phyloP scores from a whole-genome alignment of 805 yeast species.

The Soucietia sequanensis region DNA sequence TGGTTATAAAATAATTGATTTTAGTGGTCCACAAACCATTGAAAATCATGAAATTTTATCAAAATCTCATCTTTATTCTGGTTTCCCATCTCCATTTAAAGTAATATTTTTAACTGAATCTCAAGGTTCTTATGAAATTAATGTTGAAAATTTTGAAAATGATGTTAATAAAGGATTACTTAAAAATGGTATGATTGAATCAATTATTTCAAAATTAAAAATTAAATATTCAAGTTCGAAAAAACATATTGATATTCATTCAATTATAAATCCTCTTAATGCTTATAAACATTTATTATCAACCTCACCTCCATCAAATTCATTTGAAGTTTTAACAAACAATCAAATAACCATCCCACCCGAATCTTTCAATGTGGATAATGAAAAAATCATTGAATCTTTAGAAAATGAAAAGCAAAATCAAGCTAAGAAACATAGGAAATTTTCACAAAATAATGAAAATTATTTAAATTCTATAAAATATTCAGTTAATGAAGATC shows the following conservation, averaged over 20 bases:
- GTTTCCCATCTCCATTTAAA: conserved; percentile 27
- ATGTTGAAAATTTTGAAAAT: conserved; percentile 14
- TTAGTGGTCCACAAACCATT: conserved; percentile 22
- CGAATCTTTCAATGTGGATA: conserved; percentile 23
- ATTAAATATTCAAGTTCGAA: conserved; percentile 1
- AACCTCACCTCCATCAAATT: conserved; percentile 7
- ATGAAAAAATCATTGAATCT: conserved; percentile 11
- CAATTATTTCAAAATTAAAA: neutral
- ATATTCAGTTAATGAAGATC: conserved; percentile 10
- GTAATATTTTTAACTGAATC: conserved; percentile 27
- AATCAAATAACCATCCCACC: conserved; percentile 14
- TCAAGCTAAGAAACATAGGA: conserved; percentile 3
- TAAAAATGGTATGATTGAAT: conserved; percentile 20
- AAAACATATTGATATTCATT: too few relatives aligned
- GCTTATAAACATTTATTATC: conserved; percentile 14
- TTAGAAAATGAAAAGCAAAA: conserved; percentile 10
- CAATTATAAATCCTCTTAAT: conserved; percentile 8
- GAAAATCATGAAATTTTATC: conserved; percentile 26
- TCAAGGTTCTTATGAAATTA: conserved; percentile 19
- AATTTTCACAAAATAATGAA: conserved; percentile 9
- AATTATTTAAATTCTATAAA: conserved; percentile 16
- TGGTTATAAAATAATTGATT: conserved; percentile 19
- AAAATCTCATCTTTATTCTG: conserved; percentile 25
- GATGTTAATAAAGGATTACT: conserved; percentile 17
- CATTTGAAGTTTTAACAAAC: conserved; percentile 2